Conservation (phyloP, 345 rosid species). For the Hibiscus mutabilis region DNA sequence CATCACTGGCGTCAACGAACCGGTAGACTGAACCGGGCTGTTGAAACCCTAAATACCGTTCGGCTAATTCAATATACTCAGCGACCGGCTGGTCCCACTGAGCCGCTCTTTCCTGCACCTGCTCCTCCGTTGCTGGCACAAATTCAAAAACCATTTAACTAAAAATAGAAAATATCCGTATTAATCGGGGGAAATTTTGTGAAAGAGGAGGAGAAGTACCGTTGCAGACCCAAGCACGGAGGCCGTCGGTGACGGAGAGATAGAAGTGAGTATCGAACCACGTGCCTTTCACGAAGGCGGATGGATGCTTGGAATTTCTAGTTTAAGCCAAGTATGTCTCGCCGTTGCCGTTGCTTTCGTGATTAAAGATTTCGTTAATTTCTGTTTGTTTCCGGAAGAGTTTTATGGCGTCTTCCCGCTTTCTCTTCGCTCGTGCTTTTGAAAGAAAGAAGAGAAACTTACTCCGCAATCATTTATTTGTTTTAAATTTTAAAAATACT, state of each 20-base stretch:
- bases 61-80: conserved; percentile 65
- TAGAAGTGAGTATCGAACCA: conserved; percentile 56
- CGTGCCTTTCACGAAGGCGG: conserved; percentile 63
- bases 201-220: conserved; percentile 27
- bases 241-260: conserved; percentile 76
- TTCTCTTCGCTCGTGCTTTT: too few relatives aligned
- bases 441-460: too few relatives aligned
- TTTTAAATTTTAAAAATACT: too few relatives aligned
- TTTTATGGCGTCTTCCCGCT: too few relatives aligned
- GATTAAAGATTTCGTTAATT: too few relatives aligned
- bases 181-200: too few relatives aligned
- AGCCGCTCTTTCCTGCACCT: conserved; percentile 66
- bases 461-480: too few relatives aligned
- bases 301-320: conserved; percentile 28
- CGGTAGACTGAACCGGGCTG: conserved; percentile 56
- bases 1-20: conserved; percentile 72
- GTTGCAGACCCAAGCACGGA: conserved; percentile 63
- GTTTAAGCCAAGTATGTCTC: conserved; percentile 70
- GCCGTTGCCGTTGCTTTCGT: conserved; percentile 14
- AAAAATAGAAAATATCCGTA: background rate
- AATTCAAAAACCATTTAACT: background rate
- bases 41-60: conserved; percentile 75
- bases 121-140: conserved; percentile 55
- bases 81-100: conserved; percentile 81
- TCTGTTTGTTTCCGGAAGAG: too few relatives aligned